phyloP scores from a whole-genome alignment of 805 yeast species.

The Ogataea trehalophila region DNA sequence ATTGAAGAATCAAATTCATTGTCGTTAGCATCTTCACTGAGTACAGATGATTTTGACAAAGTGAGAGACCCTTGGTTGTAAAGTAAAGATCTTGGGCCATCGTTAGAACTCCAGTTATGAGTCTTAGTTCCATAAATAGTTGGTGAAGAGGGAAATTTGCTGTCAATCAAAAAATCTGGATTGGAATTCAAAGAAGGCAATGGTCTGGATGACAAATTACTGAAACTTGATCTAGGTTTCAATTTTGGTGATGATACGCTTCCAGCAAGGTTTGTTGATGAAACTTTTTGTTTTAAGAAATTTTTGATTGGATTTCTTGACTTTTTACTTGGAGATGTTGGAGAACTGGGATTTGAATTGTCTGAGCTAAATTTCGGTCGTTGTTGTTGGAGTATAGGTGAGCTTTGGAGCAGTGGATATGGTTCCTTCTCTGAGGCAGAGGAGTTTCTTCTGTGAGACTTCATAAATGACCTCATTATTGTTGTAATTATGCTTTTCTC shows the following conservation, averaged over 20 bases:
- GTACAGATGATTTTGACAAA: too few species aligned
- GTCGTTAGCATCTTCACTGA: background rate
- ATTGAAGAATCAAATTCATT: background rate
- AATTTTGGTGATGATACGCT: conserved; percentile 7
- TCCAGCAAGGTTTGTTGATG: conserved; percentile 12
- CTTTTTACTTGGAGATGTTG: conserved; percentile 16
- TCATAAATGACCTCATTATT: conserved; percentile 29
- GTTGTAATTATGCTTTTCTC: too few species aligned
- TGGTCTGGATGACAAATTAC: conserved; percentile 3
- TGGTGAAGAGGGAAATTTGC: conserved; percentile 10
- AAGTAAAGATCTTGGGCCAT: conserved; percentile 16
- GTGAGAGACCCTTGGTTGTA: conserved; percentile 1
- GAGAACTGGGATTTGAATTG: conserved; percentile 5
- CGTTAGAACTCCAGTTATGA: conserved; percentile 26
- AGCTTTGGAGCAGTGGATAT: conserved; percentile 5
- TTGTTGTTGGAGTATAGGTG: conserved; percentile 5
- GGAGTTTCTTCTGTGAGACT: conserved; percentile 24
- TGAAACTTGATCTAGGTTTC: conserved; percentile 12
- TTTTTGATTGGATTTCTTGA: conserved; percentile 23
- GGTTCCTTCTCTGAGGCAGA: conserved; percentile 13
- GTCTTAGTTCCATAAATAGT: conserved; percentile 29
- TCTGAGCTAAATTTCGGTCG: conserved; percentile 6
- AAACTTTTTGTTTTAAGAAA: conserved; percentile 23
- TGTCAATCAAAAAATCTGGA: background rate
- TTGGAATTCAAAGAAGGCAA: background rate